Percentiles rank a stretch among this genome's conserved stretches.
Conservation (phyloP, 306 rosid species). For the Quercus alba region DNA sequence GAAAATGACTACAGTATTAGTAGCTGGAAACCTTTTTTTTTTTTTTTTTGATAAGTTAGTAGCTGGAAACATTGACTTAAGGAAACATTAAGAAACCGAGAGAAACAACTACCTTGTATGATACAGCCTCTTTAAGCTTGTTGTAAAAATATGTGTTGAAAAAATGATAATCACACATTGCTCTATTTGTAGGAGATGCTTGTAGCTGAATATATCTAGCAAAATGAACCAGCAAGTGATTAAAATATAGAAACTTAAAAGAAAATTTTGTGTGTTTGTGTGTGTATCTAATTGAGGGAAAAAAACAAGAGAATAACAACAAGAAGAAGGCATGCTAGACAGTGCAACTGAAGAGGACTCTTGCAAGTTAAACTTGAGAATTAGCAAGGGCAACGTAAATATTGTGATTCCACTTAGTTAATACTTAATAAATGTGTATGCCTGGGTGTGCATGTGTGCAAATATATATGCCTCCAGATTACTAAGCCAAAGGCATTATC, state of each 20-base stretch:
- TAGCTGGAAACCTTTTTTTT: neutral
- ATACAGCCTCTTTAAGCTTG: constrained; percentile 83
- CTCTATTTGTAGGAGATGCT: constrained; percentile 48
- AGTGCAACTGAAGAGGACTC: neutral
- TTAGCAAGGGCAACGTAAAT: neutral
- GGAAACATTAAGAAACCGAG: neutral
- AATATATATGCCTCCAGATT: neutral
- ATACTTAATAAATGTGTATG: neutral
- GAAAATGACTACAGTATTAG: neutral
- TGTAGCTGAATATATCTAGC: constrained; percentile 77
- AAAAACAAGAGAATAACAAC: neutral
- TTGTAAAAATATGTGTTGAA: constrained; percentile 88
- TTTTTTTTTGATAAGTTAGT: neutral
- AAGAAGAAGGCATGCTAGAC: neutral
- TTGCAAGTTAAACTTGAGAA: neutral
- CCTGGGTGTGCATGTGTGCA: neutral
- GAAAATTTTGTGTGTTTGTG: neutral
- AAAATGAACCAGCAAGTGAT: constrained; percentile 21
- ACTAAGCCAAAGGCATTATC: neutral
- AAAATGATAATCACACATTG: constrained; percentile 65
- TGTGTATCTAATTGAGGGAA: neutral
- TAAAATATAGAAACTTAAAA: neutral
- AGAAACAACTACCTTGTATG: constrained; percentile 56
- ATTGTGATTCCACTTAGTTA: neutral
- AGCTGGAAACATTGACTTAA: constrained; percentile 6